A percentile compares a stretch with the other conserved stretches of the same genome.
Conservation (phyloP, 495 filamentous ascomycete species). For the Neurospora pannonica region DNA sequence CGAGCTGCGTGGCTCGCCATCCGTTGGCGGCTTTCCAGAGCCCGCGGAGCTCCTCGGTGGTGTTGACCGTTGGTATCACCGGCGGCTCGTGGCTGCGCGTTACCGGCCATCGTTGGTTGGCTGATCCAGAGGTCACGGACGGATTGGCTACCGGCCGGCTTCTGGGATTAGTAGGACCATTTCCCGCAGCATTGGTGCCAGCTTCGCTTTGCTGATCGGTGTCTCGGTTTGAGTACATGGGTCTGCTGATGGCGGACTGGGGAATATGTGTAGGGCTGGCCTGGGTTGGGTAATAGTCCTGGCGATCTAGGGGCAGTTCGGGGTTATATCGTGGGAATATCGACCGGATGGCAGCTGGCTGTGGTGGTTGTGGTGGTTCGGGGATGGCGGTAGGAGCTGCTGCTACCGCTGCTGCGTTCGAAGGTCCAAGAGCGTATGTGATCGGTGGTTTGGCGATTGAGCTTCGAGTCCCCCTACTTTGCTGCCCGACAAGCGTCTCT, state of each 20-base stretch:
- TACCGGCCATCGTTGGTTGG: background rate
- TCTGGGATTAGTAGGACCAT: background rate
- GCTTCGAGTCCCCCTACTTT: conserved; percentile 35
- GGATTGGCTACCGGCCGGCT: conserved; percentile 9
- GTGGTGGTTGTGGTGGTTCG: conserved; percentile 7
- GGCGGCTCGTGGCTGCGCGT: conserved; percentile 30
- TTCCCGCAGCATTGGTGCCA: conserved; percentile 8
- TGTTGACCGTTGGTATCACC: conserved; percentile 33
- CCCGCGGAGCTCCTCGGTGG: conserved; percentile 41
- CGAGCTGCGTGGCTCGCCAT: conserved; percentile 39
- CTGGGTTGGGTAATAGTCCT: conserved; percentile 58
- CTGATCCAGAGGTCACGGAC: conserved; percentile 11
- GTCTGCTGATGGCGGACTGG: conserved; percentile 43
- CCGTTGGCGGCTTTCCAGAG: conserved; percentile 49
- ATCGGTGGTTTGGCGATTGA: conserved; percentile 41
- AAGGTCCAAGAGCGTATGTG: conserved; percentile 19
- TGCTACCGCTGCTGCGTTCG: background rate
- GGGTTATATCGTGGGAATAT: conserved; percentile 82
- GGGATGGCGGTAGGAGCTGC: conserved; percentile 13
- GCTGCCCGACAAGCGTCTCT: conserved; percentile 37
- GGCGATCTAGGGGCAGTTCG: conserved; percentile 54
- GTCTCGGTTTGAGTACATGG: conserved; percentile 42
- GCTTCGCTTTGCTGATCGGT: conserved; percentile 12
- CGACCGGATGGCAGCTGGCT: conserved; percentile 32
- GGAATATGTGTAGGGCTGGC: conserved; percentile 45